Conservation (phyloP, 257 asterid species). For the Solanum neorickii region DNA sequence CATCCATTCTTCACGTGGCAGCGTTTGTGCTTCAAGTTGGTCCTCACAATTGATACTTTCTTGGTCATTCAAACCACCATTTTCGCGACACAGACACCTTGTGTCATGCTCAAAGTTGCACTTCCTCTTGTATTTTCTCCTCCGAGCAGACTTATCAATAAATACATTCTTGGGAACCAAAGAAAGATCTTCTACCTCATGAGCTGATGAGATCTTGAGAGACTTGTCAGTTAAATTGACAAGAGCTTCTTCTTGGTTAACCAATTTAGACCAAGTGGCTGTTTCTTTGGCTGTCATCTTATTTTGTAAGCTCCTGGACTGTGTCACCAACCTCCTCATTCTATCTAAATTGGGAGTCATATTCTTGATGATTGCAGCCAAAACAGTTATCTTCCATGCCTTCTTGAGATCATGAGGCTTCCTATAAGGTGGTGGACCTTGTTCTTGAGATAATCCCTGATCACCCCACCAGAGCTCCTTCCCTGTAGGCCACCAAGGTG, state of each 20-base stretch:
- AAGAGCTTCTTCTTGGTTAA: constrained; percentile 45
- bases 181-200: neutral
- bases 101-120: constrained; percentile 3
- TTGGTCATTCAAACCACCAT: neutral
- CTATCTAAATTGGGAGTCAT: constrained; percentile 34
- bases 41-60: neutral
- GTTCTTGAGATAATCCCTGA: constrained; percentile 32
- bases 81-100: neutral
- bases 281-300: constrained; percentile 53
- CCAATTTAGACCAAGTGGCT: constrained; percentile 25
- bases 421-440: constrained; percentile 54
- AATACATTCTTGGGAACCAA: neutral
- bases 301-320: constrained; percentile 42
- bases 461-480: constrained; percentile 48
- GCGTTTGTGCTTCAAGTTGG: neutral
- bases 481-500: constrained; percentile 63
- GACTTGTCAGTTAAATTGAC: neutral
- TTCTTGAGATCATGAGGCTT: constrained; percentile 44
- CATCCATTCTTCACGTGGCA: neutral
- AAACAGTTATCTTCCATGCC: constrained; percentile 11
- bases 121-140: constrained; percentile 22
- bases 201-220: neutral
- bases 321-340: constrained; percentile 33
- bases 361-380: constrained; percentile 47
- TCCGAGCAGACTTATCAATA: neutral